These are phyloP conservation scores for Nymphaea thermarum DNA, from an alignment of 164 flowering plant species.

Conservation along the genomic window DNA sequence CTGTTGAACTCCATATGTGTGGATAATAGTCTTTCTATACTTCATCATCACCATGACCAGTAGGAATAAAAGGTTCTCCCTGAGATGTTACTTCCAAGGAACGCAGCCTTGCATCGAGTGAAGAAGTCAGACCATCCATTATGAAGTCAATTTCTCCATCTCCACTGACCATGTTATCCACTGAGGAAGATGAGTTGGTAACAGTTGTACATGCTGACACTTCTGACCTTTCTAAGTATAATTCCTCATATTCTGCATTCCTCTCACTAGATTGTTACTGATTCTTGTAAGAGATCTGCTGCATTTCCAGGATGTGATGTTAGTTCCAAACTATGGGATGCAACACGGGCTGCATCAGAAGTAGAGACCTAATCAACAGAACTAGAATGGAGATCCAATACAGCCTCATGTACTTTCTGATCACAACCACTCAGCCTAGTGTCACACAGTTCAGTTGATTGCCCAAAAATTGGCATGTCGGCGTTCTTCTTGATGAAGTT, in stretches of 20 bases:
- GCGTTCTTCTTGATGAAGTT: too few relatives aligned
- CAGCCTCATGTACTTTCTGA: too few relatives aligned
- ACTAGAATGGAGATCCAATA: too few relatives aligned
- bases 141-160: background rate
- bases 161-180: background rate
- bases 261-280: background rate
- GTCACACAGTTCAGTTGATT: too few relatives aligned
- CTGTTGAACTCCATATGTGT: slow-evolving; percentile 63
- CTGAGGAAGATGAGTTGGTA: background rate
- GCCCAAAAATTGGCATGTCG: too few relatives aligned
- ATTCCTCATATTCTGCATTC: background rate
- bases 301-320: background rate
- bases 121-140: background rate
- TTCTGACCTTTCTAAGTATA: background rate
- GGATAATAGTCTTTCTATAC: slow-evolving; percentile 38
- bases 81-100: slow-evolving; percentile 12
- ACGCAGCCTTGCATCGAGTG: slow-evolving; percentile 1
- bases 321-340: background rate
- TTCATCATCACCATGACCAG: slow-evolving; percentile 12
- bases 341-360: background rate
- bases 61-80: slow-evolving; percentile 13
- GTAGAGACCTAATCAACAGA: background rate
- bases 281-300: background rate
- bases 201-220: background rate
- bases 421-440: too few relatives aligned